Base-by-base conservation (phyloP, 495 filamentous ascomycete genomes). In the Aspergillus campestris region DNA sequence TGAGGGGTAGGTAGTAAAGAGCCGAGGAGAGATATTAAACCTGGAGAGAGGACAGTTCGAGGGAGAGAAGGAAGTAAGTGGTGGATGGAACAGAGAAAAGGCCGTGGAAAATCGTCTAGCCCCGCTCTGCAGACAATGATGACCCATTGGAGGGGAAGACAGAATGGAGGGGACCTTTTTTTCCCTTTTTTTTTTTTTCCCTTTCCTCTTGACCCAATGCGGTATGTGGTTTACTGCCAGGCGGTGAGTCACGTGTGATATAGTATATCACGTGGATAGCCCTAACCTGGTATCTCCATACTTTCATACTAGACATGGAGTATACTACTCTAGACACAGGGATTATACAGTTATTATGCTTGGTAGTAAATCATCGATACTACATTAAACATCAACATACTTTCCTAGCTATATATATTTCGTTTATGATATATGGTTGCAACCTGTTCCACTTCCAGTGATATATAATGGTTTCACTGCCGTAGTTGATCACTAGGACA, bases 61-160 rank as follows among this genome's bases (percentile, higher is more conserved):
- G 47, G 32, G 31, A 34, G 59, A 24, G 29, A 47, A 42, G 42
- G 33, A 41, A 44, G 3, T 44, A 46, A 36, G 34, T 39, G 24
- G 51, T 37, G 43, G 50, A 47, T 48, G 40, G 36, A 34, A 57
- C 40, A 36, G 55, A 44, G 54, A 52, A 47, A 53, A 29, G 54
- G 50, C 56, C 56, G 56, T 59, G 42, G 61, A 66, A 55, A 70
- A 57, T 60, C 54, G 61, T 57, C 59, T 61, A 47, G 65, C 66
- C 65, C 69, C 66, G 67, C 65, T 69, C 58, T 69, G 40, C 49
- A 66, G 51, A 63, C 44, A 50, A 44, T 56, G 69, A 67, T 67
- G 61, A 67, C 71, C 71, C 61, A 61, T 64, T 34, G 47, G 47
- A 63, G 57, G 58, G 64, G 58, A 55, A 44, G 38, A 37, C 33